Base-by-base conservation (phyloP, 305 asterid genomes). In the Withania somnifera region DNA sequence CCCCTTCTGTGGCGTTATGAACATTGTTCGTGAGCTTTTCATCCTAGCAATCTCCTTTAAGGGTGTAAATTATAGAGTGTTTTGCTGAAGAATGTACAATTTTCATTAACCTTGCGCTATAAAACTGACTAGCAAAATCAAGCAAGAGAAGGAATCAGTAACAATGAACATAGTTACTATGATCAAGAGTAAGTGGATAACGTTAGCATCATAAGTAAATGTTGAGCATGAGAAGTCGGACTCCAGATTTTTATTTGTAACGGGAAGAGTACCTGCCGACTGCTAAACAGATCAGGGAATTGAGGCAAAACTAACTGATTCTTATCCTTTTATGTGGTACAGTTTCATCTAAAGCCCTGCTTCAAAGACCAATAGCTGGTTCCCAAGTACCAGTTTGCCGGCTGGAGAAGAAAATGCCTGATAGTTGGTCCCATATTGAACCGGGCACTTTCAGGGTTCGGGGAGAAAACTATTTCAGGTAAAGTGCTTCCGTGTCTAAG, bases 321-420 rank as follows among this genome's bases (percentile, higher is more conserved):
- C 60, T 34, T 80, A 22, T 82, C 71, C 78, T 69, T 67, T 82
- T 40, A 64, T 32, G 19, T 51, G 20, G 75, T 86, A 78, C 91
- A 97, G 99, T 97, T 88, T 94, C 98, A 77, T 94, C 97, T 4
- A 97, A 93, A 90, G 77, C 89, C 26, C 84, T 93, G 64, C 86
- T 97, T 58, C 97, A 84, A 78, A 91, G 94, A 82, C 99, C 98
- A 40, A 83, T 89, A 71, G 98, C 98, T 47, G 99, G 99, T 83
- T 87, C 98, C 58, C 99, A 94, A 86, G 98, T 97, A 78, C 98
- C 99, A 2, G 93, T 89, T 67, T 93, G 97, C 75, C 98, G 97
- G 36, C 58, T 90, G 85, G 98, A 92, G 84, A 97, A 97, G 92
- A 92, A 92, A 88, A 90, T 93, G 71, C 91, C 95, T 0, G 97